A percentile compares a stretch with the other conserved stretches of the same genome.
Evolutionary conservation across 225 moss, liverwort and hornwort genomes (phyloP).

Genomic region (Bryoerythrophyllum caledonicum): DNA sequence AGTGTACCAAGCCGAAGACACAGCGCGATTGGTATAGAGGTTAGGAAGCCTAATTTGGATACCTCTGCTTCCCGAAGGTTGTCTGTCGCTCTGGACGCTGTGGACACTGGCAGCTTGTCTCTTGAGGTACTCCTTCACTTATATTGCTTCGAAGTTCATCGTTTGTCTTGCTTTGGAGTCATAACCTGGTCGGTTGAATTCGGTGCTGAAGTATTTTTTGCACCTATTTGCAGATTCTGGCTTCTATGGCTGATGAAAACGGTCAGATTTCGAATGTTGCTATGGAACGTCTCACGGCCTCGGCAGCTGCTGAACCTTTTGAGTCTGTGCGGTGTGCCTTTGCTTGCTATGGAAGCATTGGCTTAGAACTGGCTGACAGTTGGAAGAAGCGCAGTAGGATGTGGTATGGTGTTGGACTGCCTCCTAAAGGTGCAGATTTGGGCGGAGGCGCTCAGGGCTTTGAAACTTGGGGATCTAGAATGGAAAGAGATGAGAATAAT

Average conservation of each 20-base stretch:
- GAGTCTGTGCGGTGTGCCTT: slow-evolving; percentile 98
- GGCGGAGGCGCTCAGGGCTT: slow-evolving; percentile 85
- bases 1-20: slow-evolving; percentile 56
- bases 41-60: slow-evolving; percentile 45
- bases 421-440: slow-evolving; percentile 47
- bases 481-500: slow-evolving; percentile 73
- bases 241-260: slow-evolving; percentile 98
- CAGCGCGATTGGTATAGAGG: slow-evolving; percentile 63
- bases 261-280: slow-evolving; percentile 93
- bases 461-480: slow-evolving; percentile 67
- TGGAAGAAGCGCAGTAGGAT: slow-evolving; percentile 96
- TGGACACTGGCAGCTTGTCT: slow-evolving; percentile 59
- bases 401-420: slow-evolving; percentile 99
- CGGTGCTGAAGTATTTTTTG: slow-evolving; percentile 17
- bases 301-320: slow-evolving; percentile 94
- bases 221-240: slow-evolving; percentile 62
- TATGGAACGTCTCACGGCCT: slow-evolving; percentile 97
- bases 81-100: slow-evolving; percentile 40
- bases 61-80: slow-evolving; percentile 47
- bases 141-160: neutral
- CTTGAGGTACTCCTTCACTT: slow-evolving; percentile 47
- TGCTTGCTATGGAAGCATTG: slow-evolving; percentile 87
- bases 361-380: slow-evolving; percentile 79
- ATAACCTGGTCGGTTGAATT: neutral
- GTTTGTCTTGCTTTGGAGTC: slow-evolving; percentile 5